Base-by-base conservation (phyloP, 2,329 filamentous ascomycete species). In the Tolypocladium album region DNA sequence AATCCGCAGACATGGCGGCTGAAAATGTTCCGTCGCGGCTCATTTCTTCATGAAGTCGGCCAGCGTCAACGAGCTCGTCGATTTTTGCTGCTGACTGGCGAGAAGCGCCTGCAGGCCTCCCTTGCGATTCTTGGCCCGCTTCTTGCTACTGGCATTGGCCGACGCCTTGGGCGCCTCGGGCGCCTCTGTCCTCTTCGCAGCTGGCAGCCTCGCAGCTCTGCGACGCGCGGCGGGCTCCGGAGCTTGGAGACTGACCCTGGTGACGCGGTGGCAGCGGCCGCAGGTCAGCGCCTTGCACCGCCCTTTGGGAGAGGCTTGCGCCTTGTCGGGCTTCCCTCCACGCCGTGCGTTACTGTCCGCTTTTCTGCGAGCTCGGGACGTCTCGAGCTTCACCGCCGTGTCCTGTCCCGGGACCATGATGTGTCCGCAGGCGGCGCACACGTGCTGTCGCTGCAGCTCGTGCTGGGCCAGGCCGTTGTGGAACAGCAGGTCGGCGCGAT, bases 61-160 rank as follows among this genome's bases (percentile, higher is more conserved):
- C n/a, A 86, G 76, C 62, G 79, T 83, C 38, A 85, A 69, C 66
- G 75, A 61, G 47, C 68, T 74, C 15, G 75, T 66, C 5, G 74
- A 66, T 66, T 75, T 77, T 58, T 77, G 76, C 67, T 76, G 76
- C 64, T 83, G 82, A 56, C 79, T 69, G 5, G 74, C 78, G n/a
- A 89, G 74, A 47, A 89, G 70, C 57, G 85, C 84, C 68, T 87
- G 83, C n/a, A 89, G 74, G 1, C 84, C 85, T 40, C 83, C 82
- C 71, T 88, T 89, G 61, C 85, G 78, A 62, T 76, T 82, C 73
- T 85, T 88, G 39, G 85, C 82, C 57, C 85, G 78, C 73, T 87
- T 87, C 72, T 84, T 87, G 73, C 82, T 87, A 72, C 74, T 83
- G 9, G 82, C 79, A 67, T 82, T 85, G 40, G 79, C 74, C 2